phyloP scores from a whole-genome alignment of 345 rosid species.

The Arabidopsis arenosa region DNA sequence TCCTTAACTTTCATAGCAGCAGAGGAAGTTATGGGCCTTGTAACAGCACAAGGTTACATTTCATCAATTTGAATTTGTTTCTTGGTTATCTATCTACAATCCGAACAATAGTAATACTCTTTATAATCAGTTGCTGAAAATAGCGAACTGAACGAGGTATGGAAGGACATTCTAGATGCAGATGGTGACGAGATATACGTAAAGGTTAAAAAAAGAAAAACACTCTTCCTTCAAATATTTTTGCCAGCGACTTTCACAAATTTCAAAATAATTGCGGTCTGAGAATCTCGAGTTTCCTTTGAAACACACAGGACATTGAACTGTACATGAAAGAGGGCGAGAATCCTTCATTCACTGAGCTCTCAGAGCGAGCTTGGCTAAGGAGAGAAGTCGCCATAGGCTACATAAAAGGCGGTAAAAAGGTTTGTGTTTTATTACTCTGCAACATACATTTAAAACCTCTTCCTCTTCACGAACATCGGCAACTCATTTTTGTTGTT shows the following conservation, averaged over 20 bases:
- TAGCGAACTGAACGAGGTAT: conserved; percentile 84
- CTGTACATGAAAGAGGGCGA: conserved; percentile 88
- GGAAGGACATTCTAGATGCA: conserved; percentile 91
- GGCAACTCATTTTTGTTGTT: background rate
- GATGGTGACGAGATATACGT: conserved; percentile 97
- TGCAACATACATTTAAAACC: background rate
- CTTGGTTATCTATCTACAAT: background rate
- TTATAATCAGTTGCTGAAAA: conserved; percentile 72
- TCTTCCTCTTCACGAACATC: background rate
- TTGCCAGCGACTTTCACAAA: too few relatives aligned
- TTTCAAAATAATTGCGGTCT: conserved; percentile 7
- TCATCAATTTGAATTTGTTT: background rate
- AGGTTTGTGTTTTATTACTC: conserved; percentile 49
- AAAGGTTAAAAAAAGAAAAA: conserved; percentile 64
- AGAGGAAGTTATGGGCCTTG: conserved; percentile 97
- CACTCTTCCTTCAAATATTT: background rate
- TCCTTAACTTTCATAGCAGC: conserved; percentile 85
- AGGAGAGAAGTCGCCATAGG: conserved; percentile 93
- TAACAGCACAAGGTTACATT: conserved; percentile 89
- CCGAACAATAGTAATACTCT: conserved; percentile 7
- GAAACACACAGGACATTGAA: conserved; percentile 61
- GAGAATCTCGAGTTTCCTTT: conserved; percentile 4
- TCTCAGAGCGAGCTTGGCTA: conserved; percentile 76
- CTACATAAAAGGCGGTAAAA: conserved; percentile 71
- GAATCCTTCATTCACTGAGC: conserved; percentile 79